phyloP scores from a whole-genome alignment of 176 grass and related monocot species.

The Rhynchospora breviuscula region DNA sequence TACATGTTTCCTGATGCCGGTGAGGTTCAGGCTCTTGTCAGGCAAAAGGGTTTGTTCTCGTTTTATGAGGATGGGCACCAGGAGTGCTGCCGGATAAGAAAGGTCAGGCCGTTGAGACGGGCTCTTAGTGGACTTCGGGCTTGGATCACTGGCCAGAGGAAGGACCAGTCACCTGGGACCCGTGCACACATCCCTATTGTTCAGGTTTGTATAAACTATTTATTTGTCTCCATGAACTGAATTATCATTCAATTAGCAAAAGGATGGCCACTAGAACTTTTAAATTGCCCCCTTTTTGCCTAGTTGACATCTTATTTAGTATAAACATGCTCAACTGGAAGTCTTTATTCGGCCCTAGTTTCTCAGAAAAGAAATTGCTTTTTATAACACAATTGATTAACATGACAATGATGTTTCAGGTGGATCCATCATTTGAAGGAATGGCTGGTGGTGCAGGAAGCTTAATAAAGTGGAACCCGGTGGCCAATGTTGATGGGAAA shows the following conservation, averaged over 20 bases:
- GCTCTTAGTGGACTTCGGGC: constrained; percentile 66
- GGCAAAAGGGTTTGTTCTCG: constrained; percentile 91
- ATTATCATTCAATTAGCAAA: background rate
- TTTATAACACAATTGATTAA: background rate
- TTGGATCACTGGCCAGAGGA: constrained; percentile 95
- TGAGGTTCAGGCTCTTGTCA: constrained; percentile 79
- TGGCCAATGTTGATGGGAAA: constrained; percentile 74
- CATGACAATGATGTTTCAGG: constrained; percentile 29
- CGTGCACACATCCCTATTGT: constrained; percentile 78
- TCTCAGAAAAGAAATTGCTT: background rate
- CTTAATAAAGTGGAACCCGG: constrained; percentile 94
- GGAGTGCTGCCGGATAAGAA: constrained; percentile 86
- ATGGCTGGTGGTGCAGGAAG: constrained; percentile 60
- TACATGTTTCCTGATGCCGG: constrained; percentile 85
- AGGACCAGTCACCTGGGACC: constrained; percentile 86
- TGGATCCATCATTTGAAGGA: constrained; percentile 82
- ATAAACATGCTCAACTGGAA: no score
- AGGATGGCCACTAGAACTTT: background rate
- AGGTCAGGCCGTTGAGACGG: constrained; percentile 72
- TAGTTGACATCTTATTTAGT: no score
- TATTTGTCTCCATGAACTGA: background rate
- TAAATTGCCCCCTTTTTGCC: background rate
- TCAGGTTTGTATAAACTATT: constrained; percentile 36
- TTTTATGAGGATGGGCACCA: constrained; percentile 98
- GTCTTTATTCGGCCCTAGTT: background rate